Evolutionary conservation across 2,329 filamentous ascomycete species (phyloP).

Genomic region (Fusarium brachygibbosum): DNA sequence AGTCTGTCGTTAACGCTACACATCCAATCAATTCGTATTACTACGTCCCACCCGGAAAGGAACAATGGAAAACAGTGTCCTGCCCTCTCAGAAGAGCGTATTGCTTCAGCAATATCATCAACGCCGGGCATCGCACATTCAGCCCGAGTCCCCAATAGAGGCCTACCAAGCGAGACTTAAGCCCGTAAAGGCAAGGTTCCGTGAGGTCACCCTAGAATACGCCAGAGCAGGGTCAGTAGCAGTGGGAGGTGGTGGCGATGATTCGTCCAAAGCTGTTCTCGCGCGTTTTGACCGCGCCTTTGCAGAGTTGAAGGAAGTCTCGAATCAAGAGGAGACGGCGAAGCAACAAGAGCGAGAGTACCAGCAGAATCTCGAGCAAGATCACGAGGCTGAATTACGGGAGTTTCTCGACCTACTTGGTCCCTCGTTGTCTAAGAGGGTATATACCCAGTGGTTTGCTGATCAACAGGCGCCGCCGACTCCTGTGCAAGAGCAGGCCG

Average conservation of each 20-base stretch:
- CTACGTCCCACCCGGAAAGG: too few relatives aligned
- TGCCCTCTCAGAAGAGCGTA: too few relatives aligned
- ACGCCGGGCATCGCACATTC: neutral
- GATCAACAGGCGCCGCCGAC: neutral
- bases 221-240: neutral
- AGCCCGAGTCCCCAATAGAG: neutral
- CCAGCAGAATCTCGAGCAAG: neutral
- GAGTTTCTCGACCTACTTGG: neutral
- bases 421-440: accelerated
- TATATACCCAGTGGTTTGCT: neutral
- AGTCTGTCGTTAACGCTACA: too few relatives aligned
- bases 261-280: neutral
- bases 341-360: neutral
- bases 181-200: neutral
- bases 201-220: neutral
- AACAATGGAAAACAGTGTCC: too few relatives aligned
- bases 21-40: too few relatives aligned
- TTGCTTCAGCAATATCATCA: neutral
- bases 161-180: neutral
- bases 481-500: neutral
- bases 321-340: too few relatives aligned
- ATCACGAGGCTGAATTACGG: neutral
- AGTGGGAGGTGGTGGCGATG: neutral
- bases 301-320: neutral
- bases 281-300: neutral